Conservation (phyloP, 2,329 filamentous ascomycete species). For the Clonostachys chloroleuca region DNA sequence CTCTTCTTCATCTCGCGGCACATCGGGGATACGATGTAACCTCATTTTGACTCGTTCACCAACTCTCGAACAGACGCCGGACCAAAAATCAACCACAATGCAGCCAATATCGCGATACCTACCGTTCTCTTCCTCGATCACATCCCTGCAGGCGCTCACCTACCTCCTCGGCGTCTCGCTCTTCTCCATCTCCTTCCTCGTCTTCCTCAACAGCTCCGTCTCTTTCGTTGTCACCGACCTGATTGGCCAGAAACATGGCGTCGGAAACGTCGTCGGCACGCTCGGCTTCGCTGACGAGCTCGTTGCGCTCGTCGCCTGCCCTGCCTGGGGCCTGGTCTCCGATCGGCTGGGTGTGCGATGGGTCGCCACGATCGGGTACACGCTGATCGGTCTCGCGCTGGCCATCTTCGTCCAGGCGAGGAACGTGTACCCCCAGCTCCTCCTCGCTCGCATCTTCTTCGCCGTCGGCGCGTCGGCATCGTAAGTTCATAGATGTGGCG, state of each 20-base stretch:
- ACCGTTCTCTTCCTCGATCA: slow-evolving; percentile 57
- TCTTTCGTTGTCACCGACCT: slow-evolving; percentile 84
- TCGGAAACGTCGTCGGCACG: slow-evolving; percentile 79
- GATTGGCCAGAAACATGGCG: slow-evolving; percentile 66
- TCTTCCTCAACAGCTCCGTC: slow-evolving; percentile 81
- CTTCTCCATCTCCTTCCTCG: slow-evolving; percentile 84
- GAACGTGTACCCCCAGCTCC: slow-evolving; percentile 84
- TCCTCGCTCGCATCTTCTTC: slow-evolving; percentile 82
- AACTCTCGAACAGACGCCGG: too few species aligned
- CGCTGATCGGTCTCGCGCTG: slow-evolving; percentile 73
- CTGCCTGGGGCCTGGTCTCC: slow-evolving; percentile 72
- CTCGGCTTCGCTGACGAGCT: slow-evolving; percentile 82
- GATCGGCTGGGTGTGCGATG: slow-evolving; percentile 72
- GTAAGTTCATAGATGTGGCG: slow-evolving; percentile 33
- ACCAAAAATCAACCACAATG: slow-evolving; percentile 14
- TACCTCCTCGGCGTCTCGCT: slow-evolving; percentile 81
- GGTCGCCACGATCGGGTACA: slow-evolving; percentile 74
- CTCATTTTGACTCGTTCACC: too few species aligned
- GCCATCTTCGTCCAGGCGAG: slow-evolving; percentile 78
- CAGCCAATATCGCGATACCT: slow-evolving; percentile 36
- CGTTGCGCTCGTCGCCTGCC: slow-evolving; percentile 76
- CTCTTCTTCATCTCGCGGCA: too few species aligned
- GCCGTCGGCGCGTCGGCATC: slow-evolving; percentile 88
- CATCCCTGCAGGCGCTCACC: slow-evolving; percentile 58
- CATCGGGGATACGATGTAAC: too few species aligned